Evolutionary conservation across 805 yeast species (phyloP), one percentile per base, ranked within the genome.

Genomic region (Teunomyces pallodes): DNA sequence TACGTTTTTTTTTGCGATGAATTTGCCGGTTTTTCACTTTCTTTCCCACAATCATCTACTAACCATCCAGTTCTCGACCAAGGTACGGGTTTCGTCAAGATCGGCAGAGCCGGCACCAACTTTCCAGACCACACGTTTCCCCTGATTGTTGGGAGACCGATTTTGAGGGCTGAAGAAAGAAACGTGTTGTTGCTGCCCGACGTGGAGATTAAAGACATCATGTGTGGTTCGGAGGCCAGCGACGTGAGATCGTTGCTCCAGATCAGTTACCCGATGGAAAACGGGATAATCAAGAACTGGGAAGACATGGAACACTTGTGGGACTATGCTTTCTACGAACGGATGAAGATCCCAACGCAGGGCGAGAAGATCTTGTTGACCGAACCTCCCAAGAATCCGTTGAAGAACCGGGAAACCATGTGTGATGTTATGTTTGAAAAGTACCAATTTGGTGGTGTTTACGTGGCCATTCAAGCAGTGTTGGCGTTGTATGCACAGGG

Each of bases 101-200:
- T 92, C 57, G 99, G 99, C 50, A 82, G 96, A 62, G 97, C 95
- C 32, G 97, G 98, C 29, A 87, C 90, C 57, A 94, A 94, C 72
- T 91, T 91, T 77, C 99, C 99, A 27, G 98, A 94, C 68, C 84
- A 84, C 72, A 91, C 97, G 12, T 94, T 91, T 70, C 99, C 98
- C 10, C 90, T 97, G 17, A 89, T 94, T 56, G 98, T 94, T 14
- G 99, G 99, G 43, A 81, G 99, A 60, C 99, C 99, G 26, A 94
- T 94, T 54, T 75, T 94, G 53, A 82, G 99, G 64, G 98, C 99
- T 2, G 99, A 94, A 68, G 99, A 94, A 69, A 81, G 95, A 58
- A 76, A 83, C 38, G 60, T 69, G 9, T 60, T 72, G 48, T 65
- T 73, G 27, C 76, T 76, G 8, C 86, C 84, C 31, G 77, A 77